These are phyloP conservation scores for Ustilago vetiveriae DNA, from an alignment of 1,284 basidiomycete genomes.

Conservation along the genomic window DNA sequence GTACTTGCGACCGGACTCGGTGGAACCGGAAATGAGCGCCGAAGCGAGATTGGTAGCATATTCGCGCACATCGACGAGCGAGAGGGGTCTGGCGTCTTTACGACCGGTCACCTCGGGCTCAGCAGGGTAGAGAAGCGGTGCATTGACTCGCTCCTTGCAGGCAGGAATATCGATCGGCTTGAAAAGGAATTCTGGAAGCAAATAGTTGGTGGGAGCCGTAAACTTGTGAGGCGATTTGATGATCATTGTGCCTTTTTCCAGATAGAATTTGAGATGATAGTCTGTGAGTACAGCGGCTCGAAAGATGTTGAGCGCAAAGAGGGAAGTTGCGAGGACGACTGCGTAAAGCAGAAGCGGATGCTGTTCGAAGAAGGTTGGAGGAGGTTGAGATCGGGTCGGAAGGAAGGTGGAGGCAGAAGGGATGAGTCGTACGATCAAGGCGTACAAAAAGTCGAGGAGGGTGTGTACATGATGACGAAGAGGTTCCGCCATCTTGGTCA, in stretches of 20 bases:
- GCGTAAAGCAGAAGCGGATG: constrained; percentile 22
- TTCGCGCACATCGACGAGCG: constrained; percentile 44
- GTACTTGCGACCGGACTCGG: constrained; percentile 46
- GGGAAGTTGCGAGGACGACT: constrained; percentile 20
- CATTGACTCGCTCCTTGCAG: constrained; percentile 31
- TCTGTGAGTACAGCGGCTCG: constrained; percentile 14
- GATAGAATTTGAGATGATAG: constrained; percentile 28
- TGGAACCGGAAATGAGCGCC: constrained; percentile 40
- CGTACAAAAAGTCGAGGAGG: constrained; percentile 27
- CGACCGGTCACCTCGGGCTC: constrained; percentile 30
- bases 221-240: constrained; percentile 49
- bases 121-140: constrained; percentile 49
- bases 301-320: constrained; percentile 11
- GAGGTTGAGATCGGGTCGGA: constrained; percentile 9
- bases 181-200: constrained; percentile 56
- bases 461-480: constrained; percentile 19
- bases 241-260: constrained; percentile 44
- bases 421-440: constrained; percentile 6
- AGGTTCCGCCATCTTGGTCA: constrained; percentile 11
- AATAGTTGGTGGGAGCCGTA: constrained; percentile 39
- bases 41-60: constrained; percentile 55
- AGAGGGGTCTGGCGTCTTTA: constrained; percentile 42
- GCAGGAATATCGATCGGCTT: constrained; percentile 38
- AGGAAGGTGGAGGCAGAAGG: not conserved
- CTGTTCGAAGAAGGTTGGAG: not conserved